Conservation (phyloP, 345 rosid genomes). For the Eucalyptus melliodora region DNA sequence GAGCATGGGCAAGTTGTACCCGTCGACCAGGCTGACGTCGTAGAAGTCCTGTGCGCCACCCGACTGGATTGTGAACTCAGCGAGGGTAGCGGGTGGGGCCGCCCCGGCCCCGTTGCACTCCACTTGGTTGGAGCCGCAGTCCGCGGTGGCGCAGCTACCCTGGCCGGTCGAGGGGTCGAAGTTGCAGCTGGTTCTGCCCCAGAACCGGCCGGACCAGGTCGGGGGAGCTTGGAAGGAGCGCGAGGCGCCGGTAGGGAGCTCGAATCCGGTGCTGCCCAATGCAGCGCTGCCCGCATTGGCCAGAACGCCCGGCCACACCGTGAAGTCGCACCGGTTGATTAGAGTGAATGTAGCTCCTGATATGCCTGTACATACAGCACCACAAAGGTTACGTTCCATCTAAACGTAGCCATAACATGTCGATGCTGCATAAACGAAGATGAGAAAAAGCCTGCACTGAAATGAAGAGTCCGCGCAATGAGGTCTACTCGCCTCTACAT, state of each 20-base stretch:
- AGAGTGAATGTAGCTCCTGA: constrained; percentile 42
- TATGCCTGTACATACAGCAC: constrained; percentile 11
- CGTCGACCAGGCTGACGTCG: constrained; percentile 29
- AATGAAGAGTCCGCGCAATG: not conserved
- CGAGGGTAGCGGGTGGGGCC: constrained; percentile 71
- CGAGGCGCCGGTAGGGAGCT: constrained; percentile 46
- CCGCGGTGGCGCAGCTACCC: constrained; percentile 72
- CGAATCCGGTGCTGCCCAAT: constrained; percentile 58
- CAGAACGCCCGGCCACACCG: constrained; percentile 89
- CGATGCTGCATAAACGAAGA: not conserved
- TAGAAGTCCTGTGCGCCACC: constrained; percentile 12
- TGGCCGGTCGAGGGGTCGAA: constrained; percentile 45
- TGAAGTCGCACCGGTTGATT: constrained; percentile 61
- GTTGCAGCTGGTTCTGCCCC: constrained; percentile 75
- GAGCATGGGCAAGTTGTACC: constrained; percentile 21
- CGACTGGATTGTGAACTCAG: constrained; percentile 50
- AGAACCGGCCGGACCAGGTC: constrained; percentile 92
- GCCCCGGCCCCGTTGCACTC: constrained; percentile 88
- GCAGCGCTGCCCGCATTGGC: constrained; percentile 61
- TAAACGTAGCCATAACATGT: accelerated
- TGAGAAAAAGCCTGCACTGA: not conserved
- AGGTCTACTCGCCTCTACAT: constrained; percentile 13
- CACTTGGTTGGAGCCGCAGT: constrained; percentile 63
- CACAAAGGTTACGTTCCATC: not conserved
- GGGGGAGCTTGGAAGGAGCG: constrained; percentile 47